Conservation (phyloP, 257 asterid species). For the Mentha longifolia region DNA sequence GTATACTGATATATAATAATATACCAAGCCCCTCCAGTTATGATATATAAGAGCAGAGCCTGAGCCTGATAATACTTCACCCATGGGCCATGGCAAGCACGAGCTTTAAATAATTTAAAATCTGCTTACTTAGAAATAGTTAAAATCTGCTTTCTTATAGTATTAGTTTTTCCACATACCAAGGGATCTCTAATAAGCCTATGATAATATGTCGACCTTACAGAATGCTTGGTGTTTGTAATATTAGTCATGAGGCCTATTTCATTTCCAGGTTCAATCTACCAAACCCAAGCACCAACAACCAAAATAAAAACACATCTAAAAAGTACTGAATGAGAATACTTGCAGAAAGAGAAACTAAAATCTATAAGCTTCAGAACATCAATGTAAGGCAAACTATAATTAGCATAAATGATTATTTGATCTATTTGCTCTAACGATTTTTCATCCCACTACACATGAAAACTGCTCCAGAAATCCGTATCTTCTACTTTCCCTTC, state of each 20-base stretch:
- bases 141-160: too few relatives aligned
- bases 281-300: not conserved
- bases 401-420: too few relatives aligned
- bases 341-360: not conserved
- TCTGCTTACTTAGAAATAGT: too few relatives aligned
- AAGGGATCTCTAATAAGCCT: not conserved
- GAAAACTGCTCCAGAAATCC: too few relatives aligned
- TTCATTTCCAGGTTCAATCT: not conserved
- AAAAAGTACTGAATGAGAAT: not conserved
- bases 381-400: not conserved
- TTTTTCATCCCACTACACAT: too few relatives aligned
- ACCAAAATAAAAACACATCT: not conserved
- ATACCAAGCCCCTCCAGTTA: not conserved
- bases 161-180: too few relatives aligned
- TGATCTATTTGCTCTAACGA: too few relatives aligned
- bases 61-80: not conserved
- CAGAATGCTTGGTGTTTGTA: not conserved
- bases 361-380: not conserved
- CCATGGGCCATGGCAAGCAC: not conserved
- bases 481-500: not conserved
- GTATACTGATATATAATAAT: slow-evolving; percentile 1
- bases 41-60: not conserved
- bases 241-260: not conserved
- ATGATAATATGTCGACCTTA: not conserved
- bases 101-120: too few relatives aligned